These are phyloP conservation scores for Trypanosoma theileri DNA, from an alignment of 208 protist species.

Conservation along the genomic window DNA sequence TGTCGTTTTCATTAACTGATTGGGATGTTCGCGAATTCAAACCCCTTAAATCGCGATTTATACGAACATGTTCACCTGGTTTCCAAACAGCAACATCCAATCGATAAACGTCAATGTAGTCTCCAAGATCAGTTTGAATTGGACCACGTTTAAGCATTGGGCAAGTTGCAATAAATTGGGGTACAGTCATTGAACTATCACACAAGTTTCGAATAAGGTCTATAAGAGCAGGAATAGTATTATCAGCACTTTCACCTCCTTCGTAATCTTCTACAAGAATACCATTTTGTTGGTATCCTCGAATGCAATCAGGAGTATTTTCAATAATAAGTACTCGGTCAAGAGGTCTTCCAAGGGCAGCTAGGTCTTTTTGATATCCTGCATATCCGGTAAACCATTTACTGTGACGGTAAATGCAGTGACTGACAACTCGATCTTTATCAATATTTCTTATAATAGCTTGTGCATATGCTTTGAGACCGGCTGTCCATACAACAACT, in stretches of 20 bases:
- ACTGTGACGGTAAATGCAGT: conserved; percentile 93
- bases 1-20: neutral
- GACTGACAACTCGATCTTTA: conserved; percentile 72
- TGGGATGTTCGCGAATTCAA: neutral
- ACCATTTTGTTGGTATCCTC: conserved; percentile 89
- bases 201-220: conserved; percentile 75
- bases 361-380: conserved; percentile 91
- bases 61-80: conserved; percentile 65
- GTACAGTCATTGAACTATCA: conserved; percentile 84
- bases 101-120: conserved; percentile 89
- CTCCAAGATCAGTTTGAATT: conserved; percentile 90
- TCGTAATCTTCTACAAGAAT: conserved; percentile 93
- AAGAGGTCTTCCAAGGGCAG: conserved; percentile 80
- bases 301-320: conserved; percentile 93
- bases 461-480: conserved; percentile 89
- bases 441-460: conserved; percentile 93
- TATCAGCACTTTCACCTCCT: conserved; percentile 81
- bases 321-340: conserved; percentile 91
- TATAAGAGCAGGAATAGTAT: conserved; percentile 86
- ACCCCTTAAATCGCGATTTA: conserved; percentile 74
- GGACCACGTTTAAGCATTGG: conserved; percentile 61
- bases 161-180: conserved; percentile 84
- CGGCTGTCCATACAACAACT: conserved; percentile 92
- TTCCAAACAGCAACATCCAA: conserved; percentile 80
- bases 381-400: conserved; percentile 93